Evolutionary conservation across 192 early-diverging fungal genomes (phyloP), one percentile per base, ranked within the genome.

Genomic region (Entophlyctis helioformis): DNA sequence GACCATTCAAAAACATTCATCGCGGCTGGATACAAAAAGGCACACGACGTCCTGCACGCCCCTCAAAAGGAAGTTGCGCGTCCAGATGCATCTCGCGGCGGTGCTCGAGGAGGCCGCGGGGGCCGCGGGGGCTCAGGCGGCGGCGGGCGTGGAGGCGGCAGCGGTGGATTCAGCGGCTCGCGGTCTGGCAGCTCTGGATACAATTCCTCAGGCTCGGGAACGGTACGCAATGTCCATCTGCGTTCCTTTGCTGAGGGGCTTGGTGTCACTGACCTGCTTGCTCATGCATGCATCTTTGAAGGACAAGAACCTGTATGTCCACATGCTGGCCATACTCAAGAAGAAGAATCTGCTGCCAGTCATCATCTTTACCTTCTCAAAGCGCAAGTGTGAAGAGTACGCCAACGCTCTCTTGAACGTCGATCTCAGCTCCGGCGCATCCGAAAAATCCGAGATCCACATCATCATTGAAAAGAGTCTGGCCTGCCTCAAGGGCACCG

Each of bases 331-430:
- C 4, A 60, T 80, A 12, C 63, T 98, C 35, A 82, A 84, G 36
- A 82, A 81, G 48, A 74, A 78, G 50, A 51, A 66, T 4, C 67
- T 94, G 19, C 64, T 98, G 11, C 95, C 95, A 2, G 86, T 81
- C 1, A 89, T 96, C 15, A 67, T 91, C 6, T 98, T 98, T 46
- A 83, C 84, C 12, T 98, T 98, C 42, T 91, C 87, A n/a, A 95
- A 91, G 47, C 80, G 79, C 48, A 87, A 84, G 41, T 98, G 95
- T 54, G 89, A 98, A 48, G 87, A 96, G 56, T 91, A 86, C 48
- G 89, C 91, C 0, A 57, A 63, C 33, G 68, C 63, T 13, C 56
- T 96, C 22, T 72, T 71, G 25, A 92, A 87, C 45, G 59, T 84
- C 6, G 92, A 96, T 69, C 69, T 98, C 44, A 80, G 78, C 11